These are phyloP conservation scores for Diplodia corticola DNA, from an alignment of 2,329 filamentous ascomycete genomes.

Conservation along the genomic window DNA sequence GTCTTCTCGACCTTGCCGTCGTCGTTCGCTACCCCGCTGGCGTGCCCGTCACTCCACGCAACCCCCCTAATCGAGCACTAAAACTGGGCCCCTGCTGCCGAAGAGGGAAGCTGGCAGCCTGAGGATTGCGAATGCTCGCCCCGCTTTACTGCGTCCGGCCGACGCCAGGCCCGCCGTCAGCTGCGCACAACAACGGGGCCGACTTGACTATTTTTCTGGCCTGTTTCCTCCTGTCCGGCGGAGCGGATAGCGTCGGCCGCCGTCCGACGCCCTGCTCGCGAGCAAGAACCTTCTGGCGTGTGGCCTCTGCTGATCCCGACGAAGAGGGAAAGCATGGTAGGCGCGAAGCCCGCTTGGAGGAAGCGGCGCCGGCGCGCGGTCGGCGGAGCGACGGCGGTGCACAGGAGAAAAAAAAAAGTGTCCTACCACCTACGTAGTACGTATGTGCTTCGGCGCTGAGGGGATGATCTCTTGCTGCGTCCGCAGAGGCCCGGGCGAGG, in stretches of 20 bases:
- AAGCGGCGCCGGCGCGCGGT: background rate
- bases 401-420: background rate
- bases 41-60: background rate
- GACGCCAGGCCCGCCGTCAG: constrained; percentile 13
- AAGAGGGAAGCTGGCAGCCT: background rate
- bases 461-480: background rate
- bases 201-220: background rate
- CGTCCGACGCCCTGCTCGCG: background rate
- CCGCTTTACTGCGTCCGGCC: constrained; percentile 3
- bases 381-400: background rate
- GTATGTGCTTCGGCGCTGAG: background rate
- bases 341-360: background rate
- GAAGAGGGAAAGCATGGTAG: background rate
- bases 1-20: background rate
- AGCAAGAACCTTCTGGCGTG: background rate
- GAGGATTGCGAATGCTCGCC: constrained; percentile 2
- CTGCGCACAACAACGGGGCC: background rate
- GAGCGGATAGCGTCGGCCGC: background rate
- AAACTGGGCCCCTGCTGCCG: background rate
- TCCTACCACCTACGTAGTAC: background rate
- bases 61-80: background rate
- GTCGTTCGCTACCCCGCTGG: background rate
- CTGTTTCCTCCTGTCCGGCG: background rate
- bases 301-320: background rate
- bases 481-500: background rate